Percentiles rank a stretch among this genome's conserved stretches.
Evolutionary conservation across 305 asterid species (phyloP).

Genomic region (Ruellia speciosa): DNA sequence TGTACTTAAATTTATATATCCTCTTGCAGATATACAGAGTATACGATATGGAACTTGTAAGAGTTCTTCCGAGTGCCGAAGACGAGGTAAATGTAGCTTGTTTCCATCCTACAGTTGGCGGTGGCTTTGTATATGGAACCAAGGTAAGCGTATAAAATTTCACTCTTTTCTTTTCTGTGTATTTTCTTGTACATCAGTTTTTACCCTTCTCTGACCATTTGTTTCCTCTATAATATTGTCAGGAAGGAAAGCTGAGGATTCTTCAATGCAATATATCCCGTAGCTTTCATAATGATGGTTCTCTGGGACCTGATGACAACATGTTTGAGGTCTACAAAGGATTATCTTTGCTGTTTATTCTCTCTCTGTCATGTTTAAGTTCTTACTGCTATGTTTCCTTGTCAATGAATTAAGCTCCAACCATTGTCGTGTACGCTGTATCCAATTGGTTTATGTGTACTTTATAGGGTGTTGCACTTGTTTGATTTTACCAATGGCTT

Average conservation of each 20-base stretch:
- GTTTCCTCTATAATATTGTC: conserved; percentile 23
- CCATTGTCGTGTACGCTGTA: too few relatives aligned
- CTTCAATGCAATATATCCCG: conserved; percentile 59
- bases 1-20: conserved; percentile 11
- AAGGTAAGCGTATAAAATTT: conserved; percentile 39
- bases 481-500: too few relatives aligned
- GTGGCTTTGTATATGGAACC: conserved; percentile 96
- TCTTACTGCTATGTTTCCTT: too few relatives aligned
- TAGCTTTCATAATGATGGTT: conserved; percentile 39
- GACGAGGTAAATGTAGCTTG: conserved; percentile 98
- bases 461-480: too few relatives aligned
- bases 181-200: conserved; percentile 7
- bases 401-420: too few relatives aligned
- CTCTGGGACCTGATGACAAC: conserved; percentile 52
- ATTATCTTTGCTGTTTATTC: conserved; percentile 3
- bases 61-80: conserved; percentile 92
- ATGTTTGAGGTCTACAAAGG: conserved; percentile 64
- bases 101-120: conserved; percentile 90
- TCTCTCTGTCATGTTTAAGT: neutral
- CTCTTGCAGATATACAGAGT: conserved; percentile 69
- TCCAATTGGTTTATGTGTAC: too few relatives aligned
- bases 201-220: conserved; percentile 6
- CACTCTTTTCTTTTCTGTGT: conserved; percentile 8
- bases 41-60: conserved; percentile 92
- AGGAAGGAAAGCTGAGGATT: conserved; percentile 95